Percentiles rank a stretch among this genome's conserved stretches.
These are phyloP conservation scores for Alloascoidea hylecoeti DNA, from an alignment of 805 yeast genomes.

Conservation along the genomic window DNA sequence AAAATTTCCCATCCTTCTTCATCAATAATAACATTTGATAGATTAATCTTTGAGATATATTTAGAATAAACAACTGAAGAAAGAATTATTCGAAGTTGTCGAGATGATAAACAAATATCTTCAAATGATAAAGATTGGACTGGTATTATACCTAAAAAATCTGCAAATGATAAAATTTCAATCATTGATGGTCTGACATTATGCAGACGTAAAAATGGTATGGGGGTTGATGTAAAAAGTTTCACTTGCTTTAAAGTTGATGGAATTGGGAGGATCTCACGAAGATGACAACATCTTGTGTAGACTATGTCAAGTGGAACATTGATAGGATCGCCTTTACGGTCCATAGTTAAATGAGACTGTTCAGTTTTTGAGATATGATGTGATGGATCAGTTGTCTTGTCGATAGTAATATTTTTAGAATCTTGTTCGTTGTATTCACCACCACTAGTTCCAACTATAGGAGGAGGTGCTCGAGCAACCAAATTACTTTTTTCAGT, in stretches of 20 bases:
- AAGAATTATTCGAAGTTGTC: slow-evolving; percentile 65
- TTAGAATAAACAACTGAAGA: slow-evolving; percentile 55
- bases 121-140: slow-evolving; percentile 64
- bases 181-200: slow-evolving; percentile 87
- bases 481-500: not conserved
- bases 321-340: not conserved
- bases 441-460: not conserved
- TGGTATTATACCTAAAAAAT: slow-evolving; percentile 78
- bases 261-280: slow-evolving; percentile 87
- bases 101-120: slow-evolving; percentile 59
- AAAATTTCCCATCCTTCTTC: slow-evolving; percentile 64
- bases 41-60: slow-evolving; percentile 55
- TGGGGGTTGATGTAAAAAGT: slow-evolving; percentile 54
- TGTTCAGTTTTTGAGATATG: not conserved
- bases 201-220: slow-evolving; percentile 54
- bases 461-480: not conserved
- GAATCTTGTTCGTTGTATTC: not conserved
- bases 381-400: not conserved
- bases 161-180: slow-evolving; percentile 79
- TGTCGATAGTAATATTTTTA: not conserved
- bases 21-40: slow-evolving; percentile 67
- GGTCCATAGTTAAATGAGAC: too few species aligned
- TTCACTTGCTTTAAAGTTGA: slow-evolving; percentile 74
- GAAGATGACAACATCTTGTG: slow-evolving; percentile 83
- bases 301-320: slow-evolving; percentile 58